phyloP scores from a whole-genome alignment of 2,329 filamentous ascomycete species.

The Dactylellina parvicollis region DNA sequence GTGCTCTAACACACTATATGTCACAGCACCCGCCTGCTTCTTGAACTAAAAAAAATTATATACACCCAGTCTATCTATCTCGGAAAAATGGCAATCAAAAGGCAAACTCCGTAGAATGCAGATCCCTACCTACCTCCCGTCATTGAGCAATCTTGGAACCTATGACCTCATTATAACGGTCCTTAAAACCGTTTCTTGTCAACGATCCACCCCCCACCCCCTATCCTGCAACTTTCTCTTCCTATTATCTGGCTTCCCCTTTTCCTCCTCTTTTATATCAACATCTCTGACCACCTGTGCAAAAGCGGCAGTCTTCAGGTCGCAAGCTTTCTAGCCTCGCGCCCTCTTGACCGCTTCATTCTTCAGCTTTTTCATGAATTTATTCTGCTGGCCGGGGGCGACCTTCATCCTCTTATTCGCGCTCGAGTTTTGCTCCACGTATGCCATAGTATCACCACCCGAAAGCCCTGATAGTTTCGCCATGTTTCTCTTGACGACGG shows the following conservation, averaged over 20 bases:
- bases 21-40: no score
- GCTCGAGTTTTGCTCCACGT: conserved; percentile 81
- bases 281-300: conserved; percentile 6
- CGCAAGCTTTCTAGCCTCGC: conserved; percentile 49
- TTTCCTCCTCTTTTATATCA: conserved; percentile 16
- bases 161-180: no score
- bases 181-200: no score
- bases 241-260: conserved; percentile 23
- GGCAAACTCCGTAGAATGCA: conserved; percentile 33
- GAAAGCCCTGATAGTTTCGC: conserved; percentile 85
- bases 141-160: no score
- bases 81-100: no score
- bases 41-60: conserved; percentile 26
- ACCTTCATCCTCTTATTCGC: conserved; percentile 75
- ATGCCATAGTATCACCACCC: conserved; percentile 97
- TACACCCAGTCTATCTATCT: conserved; percentile 44
- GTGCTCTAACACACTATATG: no score
- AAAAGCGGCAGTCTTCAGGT: conserved; percentile 41
- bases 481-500: conserved; percentile 70
- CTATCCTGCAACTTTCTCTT: conserved; percentile 19
- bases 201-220: conserved; percentile 25
- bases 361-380: conserved; percentile 52
- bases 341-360: conserved; percentile 44
- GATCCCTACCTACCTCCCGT: neutral
- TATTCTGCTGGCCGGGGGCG: conserved; percentile 61